Base-by-base conservation (phyloP, 768 basidiomycete genomes). In the Leucosporidium yakuticum region DNA sequence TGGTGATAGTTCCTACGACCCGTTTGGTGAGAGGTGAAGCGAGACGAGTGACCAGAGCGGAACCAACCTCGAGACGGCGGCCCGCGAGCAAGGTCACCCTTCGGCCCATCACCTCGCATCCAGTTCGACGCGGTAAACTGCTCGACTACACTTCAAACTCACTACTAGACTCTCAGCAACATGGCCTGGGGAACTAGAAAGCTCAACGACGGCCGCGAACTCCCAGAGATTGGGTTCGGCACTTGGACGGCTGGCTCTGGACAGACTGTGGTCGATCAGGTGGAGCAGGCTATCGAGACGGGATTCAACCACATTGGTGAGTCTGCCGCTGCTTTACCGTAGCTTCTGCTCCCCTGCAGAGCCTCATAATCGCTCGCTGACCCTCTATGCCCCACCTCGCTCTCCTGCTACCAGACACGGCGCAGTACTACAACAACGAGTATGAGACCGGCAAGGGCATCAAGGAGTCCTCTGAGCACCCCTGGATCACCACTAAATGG, bases 181-280 rank as follows among this genome's bases (percentile, higher is more conserved):
- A 74, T 72, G 73, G 73, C 47, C 73, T 74, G 65, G 57, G 74
- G 68, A 60, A 67, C 50, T 64, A 47, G 74, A 60, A 69, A 62
- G 51, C 73, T 78, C 60, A 77, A 77, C 71, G 77, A 78, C 65
- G 77, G 77, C n/a, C 67, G 74, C 20, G 60, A 75, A 56, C 73
- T 78, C 69, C 75, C 77, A 7, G 69, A 69, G 50, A 75, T 77
- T 44, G 74, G 74, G 4, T 76, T 73, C 44, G 77, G 77, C 32
- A 70, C 76, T 2, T 77, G 76, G 76, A 76, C 75, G 69, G 72
- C 76, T 29, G 74, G 74, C 25, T 64, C 65, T 47, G 54, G 63
- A 3, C 75, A 64, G 14, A 69, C 76, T 50, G 74, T 75, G 51
- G 73, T 39, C 3, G 58, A 59, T 4, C 58, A 59, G 39, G 58